Evolutionary conservation across 176 grass and related monocot genomes (phyloP).

Genomic region (Avena eriantha): DNA sequence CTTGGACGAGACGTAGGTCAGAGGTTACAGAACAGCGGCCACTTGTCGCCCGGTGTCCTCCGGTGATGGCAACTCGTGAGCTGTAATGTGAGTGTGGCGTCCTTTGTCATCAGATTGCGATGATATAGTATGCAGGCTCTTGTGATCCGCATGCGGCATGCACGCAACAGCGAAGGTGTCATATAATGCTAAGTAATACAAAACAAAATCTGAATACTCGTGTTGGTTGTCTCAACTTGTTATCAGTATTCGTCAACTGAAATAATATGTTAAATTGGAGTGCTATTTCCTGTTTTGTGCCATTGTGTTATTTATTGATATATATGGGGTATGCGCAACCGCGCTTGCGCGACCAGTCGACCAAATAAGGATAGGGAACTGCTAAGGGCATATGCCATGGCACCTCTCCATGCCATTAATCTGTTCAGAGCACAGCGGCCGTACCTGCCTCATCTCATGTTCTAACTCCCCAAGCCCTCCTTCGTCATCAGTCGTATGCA

Average conservation of each 20-base stretch:
- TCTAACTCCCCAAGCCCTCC: slow-evolving; percentile 1
- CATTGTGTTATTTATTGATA: too few species aligned
- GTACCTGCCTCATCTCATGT: slow-evolving; percentile 32
- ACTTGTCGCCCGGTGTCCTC: slow-evolving; percentile 28
- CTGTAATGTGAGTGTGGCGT: slow-evolving; percentile 24
- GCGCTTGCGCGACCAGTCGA: background rate
- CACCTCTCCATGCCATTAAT: background rate
- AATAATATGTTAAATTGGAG: background rate
- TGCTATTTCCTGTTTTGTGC: too few species aligned
- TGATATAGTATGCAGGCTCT: background rate
- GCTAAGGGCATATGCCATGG: background rate
- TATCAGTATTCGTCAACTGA: background rate
- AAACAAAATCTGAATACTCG: background rate
- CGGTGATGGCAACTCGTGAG: slow-evolving; percentile 39
- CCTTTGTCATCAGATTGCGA: slow-evolving; percentile 20
- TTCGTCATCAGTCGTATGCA: background rate
- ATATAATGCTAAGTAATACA: background rate
- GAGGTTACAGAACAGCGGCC: slow-evolving; percentile 14
- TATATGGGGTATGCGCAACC: too few species aligned
- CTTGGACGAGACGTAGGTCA: slow-evolving; percentile 20
- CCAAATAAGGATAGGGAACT: background rate
- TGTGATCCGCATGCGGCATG: slow-evolving; percentile 2
- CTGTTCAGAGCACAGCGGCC: background rate
- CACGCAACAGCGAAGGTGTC: slow-evolving; percentile 16
- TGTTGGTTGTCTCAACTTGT: background rate